Evolutionary conservation across 2,329 filamentous ascomycete genomes (phyloP).

Genomic region (Byssothecium circinans): DNA sequence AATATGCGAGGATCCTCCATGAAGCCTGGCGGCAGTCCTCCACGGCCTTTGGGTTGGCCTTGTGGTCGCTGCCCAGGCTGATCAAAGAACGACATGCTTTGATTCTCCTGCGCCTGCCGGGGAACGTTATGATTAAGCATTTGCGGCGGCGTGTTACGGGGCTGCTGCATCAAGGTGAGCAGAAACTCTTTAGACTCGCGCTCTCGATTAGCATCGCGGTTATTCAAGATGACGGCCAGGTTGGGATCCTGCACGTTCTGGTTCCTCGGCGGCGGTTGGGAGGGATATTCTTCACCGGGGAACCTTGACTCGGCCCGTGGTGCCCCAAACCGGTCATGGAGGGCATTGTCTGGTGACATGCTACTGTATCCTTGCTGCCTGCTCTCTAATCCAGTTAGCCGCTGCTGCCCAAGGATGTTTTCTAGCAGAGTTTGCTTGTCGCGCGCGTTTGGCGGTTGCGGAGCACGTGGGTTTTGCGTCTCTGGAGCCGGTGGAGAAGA

Average conservation of each 20-base stretch:
- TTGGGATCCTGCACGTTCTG: conserved; percentile 38
- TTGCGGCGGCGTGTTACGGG: conserved; percentile 41
- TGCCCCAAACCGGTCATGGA: conserved; percentile 33
- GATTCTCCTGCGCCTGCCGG: conserved; percentile 36
- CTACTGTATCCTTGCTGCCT: conserved; percentile 34
- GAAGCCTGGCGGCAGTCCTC: conserved; percentile 41
- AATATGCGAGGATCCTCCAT: conserved; percentile 42
- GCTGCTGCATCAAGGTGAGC: conserved; percentile 77
- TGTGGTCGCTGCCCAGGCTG: conserved; percentile 37
- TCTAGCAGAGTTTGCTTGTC: conserved; percentile 43
- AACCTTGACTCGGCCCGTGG: conserved; percentile 36
- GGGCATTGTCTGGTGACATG: conserved; percentile 39
- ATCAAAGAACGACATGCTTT: conserved; percentile 38
- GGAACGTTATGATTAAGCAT: conserved; percentile 38
- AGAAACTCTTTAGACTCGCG: conserved; percentile 67
- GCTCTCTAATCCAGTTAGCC: conserved; percentile 30
- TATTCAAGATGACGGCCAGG: conserved; percentile 41
- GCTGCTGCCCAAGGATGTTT: conserved; percentile 32
- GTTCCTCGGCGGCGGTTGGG: conserved; percentile 34
- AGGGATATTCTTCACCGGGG: conserved; percentile 33
- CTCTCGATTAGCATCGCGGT: conserved; percentile 53
- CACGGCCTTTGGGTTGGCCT: conserved; percentile 42
- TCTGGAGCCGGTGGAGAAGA: conserved; percentile 30
- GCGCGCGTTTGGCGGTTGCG: conserved; percentile 25
- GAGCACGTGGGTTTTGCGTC: conserved; percentile 23